phyloP scores from a whole-genome alignment of 345 rosid genomes.

The Rhizophora apiculata region DNA sequence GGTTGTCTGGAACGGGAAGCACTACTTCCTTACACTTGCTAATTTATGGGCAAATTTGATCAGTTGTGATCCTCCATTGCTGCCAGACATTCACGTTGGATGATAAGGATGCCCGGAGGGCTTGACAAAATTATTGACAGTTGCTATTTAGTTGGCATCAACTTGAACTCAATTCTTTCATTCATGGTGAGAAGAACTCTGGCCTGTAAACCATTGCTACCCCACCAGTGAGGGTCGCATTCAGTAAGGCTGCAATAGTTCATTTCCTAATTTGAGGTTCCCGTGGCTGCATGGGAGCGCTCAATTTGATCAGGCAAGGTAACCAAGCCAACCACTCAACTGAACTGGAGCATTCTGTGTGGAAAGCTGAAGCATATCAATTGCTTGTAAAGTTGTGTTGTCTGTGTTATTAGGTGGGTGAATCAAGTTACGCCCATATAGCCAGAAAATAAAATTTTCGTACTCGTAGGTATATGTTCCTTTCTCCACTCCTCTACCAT shows the following conservation, averaged over 20 bases:
- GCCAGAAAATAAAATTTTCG: slow-evolving; percentile 7
- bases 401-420: slow-evolving; percentile 28
- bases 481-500: neutral
- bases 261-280: slow-evolving; percentile 8
- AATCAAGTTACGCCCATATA: slow-evolving; percentile 14
- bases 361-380: slow-evolving; percentile 27
- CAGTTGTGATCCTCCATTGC: slow-evolving; percentile 51
- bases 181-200: slow-evolving; percentile 7
- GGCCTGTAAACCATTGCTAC: slow-evolving; percentile 5
- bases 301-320: neutral
- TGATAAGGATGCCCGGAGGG: slow-evolving; percentile 10
- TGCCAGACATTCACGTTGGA: slow-evolving; percentile 31
- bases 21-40: slow-evolving; percentile 57
- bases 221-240: neutral
- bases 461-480: neutral
- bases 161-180: neutral
- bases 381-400: slow-evolving; percentile 19
- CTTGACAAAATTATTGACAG: neutral
- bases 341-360: slow-evolving; percentile 25
- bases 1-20: slow-evolving; percentile 58
- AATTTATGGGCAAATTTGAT: slow-evolving; percentile 86
- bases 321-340: neutral
- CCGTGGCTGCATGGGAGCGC: slow-evolving; percentile 1
- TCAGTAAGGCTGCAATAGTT: neutral
- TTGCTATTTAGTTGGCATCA: slow-evolving; percentile 3